Percentiles rank a stretch among this genome's conserved stretches.
Conservation (phyloP, 2,329 filamentous ascomycete species). For the Pseudogymnoascus sp. region DNA sequence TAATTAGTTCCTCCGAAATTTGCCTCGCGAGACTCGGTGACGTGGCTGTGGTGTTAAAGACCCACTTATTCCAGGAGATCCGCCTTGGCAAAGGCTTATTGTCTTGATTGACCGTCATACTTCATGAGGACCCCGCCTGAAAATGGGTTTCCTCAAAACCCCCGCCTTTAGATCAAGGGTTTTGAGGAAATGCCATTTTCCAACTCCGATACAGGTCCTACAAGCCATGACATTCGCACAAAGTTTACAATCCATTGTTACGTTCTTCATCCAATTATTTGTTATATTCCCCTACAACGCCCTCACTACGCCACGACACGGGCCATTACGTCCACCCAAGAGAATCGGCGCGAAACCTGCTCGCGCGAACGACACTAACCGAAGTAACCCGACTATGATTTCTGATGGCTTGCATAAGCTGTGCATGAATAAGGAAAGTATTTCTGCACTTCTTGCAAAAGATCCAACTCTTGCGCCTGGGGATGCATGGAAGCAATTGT, state of each 20-base stretch:
- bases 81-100: background rate
- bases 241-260: conserved; percentile 15
- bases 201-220: background rate
- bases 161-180: background rate
- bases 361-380: background rate
- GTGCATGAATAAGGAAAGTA: conserved; percentile 44
- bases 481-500: conserved; percentile 49
- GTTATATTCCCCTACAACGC: conserved; percentile 27
- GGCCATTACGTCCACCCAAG: conserved; percentile 8
- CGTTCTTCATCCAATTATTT: conserved; percentile 24
- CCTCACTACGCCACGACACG: conserved; percentile 23
- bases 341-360: background rate
- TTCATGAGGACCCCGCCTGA: background rate
- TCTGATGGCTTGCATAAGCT: conserved; percentile 41
- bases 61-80: background rate
- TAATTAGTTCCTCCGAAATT: background rate
- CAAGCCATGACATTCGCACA: conserved; percentile 13
- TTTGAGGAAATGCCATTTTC: background rate
- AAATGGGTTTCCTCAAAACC: too few relatives aligned
- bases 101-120: background rate
- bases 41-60: background rate
- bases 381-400: conserved; percentile 26
- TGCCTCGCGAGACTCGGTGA: background rate
- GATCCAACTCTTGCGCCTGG: conserved; percentile 45
- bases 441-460: conserved; percentile 49